A percentile compares a stretch with the other conserved stretches of the same genome.
phyloP scores from a whole-genome alignment of 108 stramenopile species.

The Pseudonitzschia multiseries region DNA sequence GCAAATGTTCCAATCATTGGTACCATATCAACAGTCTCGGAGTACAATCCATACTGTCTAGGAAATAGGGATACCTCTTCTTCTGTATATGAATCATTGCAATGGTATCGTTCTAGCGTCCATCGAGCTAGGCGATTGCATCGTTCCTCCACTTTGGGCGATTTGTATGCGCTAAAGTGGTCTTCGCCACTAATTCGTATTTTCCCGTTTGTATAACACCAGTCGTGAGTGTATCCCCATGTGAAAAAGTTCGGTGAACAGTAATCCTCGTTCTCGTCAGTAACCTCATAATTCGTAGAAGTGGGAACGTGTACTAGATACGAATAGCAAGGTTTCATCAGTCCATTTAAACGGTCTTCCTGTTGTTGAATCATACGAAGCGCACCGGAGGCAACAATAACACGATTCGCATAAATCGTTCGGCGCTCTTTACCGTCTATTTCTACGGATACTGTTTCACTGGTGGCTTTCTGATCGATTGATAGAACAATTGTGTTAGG shows the following conservation, averaged over 20 bases:
- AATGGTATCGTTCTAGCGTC: constrained; percentile 32
- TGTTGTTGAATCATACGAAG: constrained; percentile 13
- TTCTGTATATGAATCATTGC: constrained; percentile 9
- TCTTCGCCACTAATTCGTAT: constrained; percentile 45
- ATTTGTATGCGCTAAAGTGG: constrained; percentile 47
- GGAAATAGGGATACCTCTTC: constrained; percentile 21
- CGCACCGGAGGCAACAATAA: constrained; percentile 43
- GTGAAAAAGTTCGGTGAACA: constrained; percentile 46
- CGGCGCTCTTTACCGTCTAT: not conserved
- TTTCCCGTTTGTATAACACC: constrained; percentile 39
- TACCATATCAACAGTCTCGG: constrained; percentile 43
- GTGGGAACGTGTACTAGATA: constrained; percentile 47
- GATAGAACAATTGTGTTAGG: constrained; percentile 1
- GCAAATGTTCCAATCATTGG: constrained; percentile 30
- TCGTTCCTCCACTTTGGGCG: constrained; percentile 30
- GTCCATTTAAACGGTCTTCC: constrained; percentile 22
- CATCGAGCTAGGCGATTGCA: constrained; percentile 29
- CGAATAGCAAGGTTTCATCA: constrained; percentile 43
- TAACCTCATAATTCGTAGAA: not conserved
- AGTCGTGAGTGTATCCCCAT: constrained; percentile 47
- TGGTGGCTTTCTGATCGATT: not conserved
- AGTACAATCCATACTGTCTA: constrained; percentile 44
- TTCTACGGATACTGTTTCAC: constrained; percentile 3
- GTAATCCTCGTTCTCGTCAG: constrained; percentile 1
- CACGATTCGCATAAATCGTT: constrained; percentile 15